Evolutionary conservation across 2,329 filamentous ascomycete genomes (phyloP).

Genomic region (Talaromyces sp.): DNA sequence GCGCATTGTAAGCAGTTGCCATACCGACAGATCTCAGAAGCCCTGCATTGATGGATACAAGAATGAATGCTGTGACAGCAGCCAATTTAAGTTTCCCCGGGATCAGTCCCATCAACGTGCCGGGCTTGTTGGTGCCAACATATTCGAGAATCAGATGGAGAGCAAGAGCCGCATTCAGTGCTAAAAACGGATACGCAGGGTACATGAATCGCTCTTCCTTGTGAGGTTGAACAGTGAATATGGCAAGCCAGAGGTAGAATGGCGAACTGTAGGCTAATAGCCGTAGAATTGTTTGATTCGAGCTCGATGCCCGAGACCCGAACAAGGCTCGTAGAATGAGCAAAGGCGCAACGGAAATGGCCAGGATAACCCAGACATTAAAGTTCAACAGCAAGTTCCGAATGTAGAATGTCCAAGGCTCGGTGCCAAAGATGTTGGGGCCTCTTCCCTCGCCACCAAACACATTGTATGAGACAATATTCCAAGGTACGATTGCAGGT

Average conservation of each 20-base stretch:
- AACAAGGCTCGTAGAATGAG: constrained; percentile 68
- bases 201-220: constrained; percentile 99
- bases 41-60: constrained; percentile 62
- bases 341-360: constrained; percentile 68
- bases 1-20: constrained; percentile 77
- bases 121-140: constrained; percentile 66
- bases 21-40: constrained; percentile 70
- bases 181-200: constrained; percentile 84
- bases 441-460: constrained; percentile 74
- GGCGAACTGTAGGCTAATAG: constrained; percentile 74
- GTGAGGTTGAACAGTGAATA: constrained; percentile 89
- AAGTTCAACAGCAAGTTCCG: constrained; percentile 91
- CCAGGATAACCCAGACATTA: constrained; percentile 87
- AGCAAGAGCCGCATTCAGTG: constrained; percentile 80
- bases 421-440: constrained; percentile 89
- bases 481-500: constrained; percentile 72
- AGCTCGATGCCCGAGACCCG: constrained; percentile 52
- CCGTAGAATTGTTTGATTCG: constrained; percentile 66
- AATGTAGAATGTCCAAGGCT: constrained; percentile 95
- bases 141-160: constrained; percentile 75
- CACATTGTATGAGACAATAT: constrained; percentile 94
- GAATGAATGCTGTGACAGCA: constrained; percentile 55
- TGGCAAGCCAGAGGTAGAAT: constrained; percentile 90
- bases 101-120: constrained; percentile 64
- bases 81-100: constrained; percentile 70